phyloP scores from a whole-genome alignment of 805 yeast genomes.

The Zygosaccharomyces bailii region DNA sequence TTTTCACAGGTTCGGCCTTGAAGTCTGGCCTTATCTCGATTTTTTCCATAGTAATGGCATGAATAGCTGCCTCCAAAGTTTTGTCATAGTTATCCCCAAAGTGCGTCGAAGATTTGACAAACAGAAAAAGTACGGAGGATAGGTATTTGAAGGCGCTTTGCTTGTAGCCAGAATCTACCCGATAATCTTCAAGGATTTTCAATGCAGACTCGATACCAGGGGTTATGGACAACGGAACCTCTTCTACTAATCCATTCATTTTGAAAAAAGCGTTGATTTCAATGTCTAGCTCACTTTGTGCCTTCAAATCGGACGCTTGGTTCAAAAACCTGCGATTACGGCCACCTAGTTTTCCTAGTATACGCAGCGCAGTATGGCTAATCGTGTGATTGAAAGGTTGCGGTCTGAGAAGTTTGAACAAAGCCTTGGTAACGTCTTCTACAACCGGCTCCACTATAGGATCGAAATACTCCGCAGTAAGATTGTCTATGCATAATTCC shows the following conservation, averaged over 20 bases:
- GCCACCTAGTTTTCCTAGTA: slow-evolving; percentile 94
- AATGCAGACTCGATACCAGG: slow-evolving; percentile 82
- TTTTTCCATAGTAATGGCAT: slow-evolving; percentile 34
- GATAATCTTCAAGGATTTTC: slow-evolving; percentile 64
- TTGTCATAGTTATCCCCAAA: slow-evolving; percentile 41
- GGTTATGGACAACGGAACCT: slow-evolving; percentile 71
- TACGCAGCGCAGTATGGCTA: slow-evolving; percentile 89
- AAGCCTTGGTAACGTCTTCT: slow-evolving; percentile 88
- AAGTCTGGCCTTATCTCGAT: slow-evolving; percentile 36
- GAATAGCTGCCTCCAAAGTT: slow-evolving; percentile 49
- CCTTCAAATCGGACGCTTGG: slow-evolving; percentile 64
- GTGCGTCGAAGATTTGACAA: slow-evolving; percentile 45
- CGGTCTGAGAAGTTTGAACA: slow-evolving; percentile 88
- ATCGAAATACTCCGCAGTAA: slow-evolving; percentile 94
- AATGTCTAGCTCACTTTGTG: slow-evolving; percentile 55
- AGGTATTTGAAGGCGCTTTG: slow-evolving; percentile 75
- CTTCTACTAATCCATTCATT: slow-evolving; percentile 62
- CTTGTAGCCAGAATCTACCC: slow-evolving; percentile 58
- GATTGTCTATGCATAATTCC: slow-evolving; percentile 91
- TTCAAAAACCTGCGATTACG: slow-evolving; percentile 82
- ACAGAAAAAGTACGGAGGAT: slow-evolving; percentile 59
- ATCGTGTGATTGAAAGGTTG: slow-evolving; percentile 93
- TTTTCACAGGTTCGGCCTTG: slow-evolving; percentile 42
- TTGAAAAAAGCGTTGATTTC: slow-evolving; percentile 65
- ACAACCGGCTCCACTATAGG: slow-evolving; percentile 96